Evolutionary conservation across 805 yeast species (phyloP).

Genomic region (Pichia paraexigua): DNA sequence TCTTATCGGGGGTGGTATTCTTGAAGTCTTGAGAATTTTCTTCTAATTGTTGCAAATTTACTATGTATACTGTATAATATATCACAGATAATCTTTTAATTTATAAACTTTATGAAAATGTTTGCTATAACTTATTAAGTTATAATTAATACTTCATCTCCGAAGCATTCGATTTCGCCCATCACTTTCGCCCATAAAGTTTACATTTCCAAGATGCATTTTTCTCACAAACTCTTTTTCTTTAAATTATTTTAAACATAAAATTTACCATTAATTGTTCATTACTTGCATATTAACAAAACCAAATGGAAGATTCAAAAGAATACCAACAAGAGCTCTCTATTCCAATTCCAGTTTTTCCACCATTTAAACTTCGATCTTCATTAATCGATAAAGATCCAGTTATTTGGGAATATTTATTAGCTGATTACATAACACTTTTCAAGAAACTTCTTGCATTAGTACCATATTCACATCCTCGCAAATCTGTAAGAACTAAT

Average conservation of each 20-base stretch:
- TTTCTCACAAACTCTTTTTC: not conserved
- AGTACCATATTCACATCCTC: not conserved
- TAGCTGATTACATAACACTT: slow-evolving; percentile 53
- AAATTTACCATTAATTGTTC: too few relatives aligned
- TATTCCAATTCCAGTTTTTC: slow-evolving; percentile 35
- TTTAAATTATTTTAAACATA: too few relatives aligned
- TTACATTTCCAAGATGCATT: not conserved
- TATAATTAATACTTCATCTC: not conserved
- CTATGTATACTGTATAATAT: not conserved
- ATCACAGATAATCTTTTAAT: not conserved
- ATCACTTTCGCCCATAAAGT: too few relatives aligned
- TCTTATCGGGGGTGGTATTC: slow-evolving; percentile 73
- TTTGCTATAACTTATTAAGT: too few relatives aligned
- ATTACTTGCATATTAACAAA: not conserved
- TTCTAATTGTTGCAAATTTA: slow-evolving; percentile 29
- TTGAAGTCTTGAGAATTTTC: slow-evolving; percentile 55
- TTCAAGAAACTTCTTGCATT: slow-evolving; percentile 38
- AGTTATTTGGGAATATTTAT: slow-evolving; percentile 69
- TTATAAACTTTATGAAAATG: not conserved
- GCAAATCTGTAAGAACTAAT: not conserved
- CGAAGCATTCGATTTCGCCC: not conserved
- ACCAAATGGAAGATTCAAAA: not conserved
- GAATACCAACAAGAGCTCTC: slow-evolving; percentile 2
- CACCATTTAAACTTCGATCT: slow-evolving; percentile 67
- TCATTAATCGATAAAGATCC: slow-evolving; percentile 79